Percentiles rank a stretch among this genome's conserved stretches.
phyloP scores from a whole-genome alignment of 192 early-diverging fungal genomes.

The Obelidium mucronatum region DNA sequence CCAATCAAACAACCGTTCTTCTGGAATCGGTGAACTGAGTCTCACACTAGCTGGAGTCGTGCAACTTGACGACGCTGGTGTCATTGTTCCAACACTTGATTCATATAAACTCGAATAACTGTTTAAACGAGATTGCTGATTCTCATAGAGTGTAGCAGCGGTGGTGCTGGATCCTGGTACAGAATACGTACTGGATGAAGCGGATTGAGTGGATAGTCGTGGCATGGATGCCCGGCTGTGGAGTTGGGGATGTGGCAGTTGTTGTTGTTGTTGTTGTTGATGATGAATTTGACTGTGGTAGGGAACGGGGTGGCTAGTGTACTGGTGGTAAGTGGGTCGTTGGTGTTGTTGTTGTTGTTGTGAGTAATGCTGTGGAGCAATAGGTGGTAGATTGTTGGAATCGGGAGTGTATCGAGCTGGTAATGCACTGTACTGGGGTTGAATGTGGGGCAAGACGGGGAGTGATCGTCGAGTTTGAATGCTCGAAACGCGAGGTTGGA shows the following conservation, averaged over 20 bases:
- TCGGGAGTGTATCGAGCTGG: background rate
- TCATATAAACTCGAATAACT: background rate
- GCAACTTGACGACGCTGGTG: background rate
- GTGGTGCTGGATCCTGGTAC: background rate
- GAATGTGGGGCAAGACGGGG: background rate
- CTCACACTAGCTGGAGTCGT: background rate
- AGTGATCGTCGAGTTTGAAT: constrained; percentile 10
- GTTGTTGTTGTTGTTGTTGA: background rate
- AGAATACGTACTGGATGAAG: background rate
- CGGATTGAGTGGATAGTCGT: background rate
- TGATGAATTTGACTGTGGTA: background rate
- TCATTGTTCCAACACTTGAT: background rate
- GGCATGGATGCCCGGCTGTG: constrained; percentile 4
- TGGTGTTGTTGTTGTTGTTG: too few relatives aligned
- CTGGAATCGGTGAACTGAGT: background rate
- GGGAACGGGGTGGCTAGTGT: background rate
- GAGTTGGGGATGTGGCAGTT: background rate
- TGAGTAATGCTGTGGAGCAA: background rate
- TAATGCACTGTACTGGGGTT: constrained; percentile 1
- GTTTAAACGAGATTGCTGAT: background rate
- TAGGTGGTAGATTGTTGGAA: background rate
- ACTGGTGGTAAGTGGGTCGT: too few relatives aligned
- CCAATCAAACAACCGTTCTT: background rate
- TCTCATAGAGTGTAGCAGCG: background rate
- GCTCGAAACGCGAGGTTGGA: constrained; percentile 14